phyloP scores from a whole-genome alignment of 495 filamentous ascomycete species.

The Apiosordaria backusii region DNA sequence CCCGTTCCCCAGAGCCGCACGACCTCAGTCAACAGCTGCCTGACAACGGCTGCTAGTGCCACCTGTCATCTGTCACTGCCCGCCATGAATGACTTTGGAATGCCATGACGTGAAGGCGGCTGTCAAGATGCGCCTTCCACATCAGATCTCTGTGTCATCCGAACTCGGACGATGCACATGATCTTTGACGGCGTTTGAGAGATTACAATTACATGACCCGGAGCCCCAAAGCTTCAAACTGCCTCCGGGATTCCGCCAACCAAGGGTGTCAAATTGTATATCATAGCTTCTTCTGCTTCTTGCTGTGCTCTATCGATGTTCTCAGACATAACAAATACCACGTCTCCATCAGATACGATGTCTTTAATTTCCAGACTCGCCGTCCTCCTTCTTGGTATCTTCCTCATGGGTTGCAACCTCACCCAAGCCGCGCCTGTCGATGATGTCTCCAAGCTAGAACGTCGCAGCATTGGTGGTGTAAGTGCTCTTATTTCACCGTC shows the following conservation, averaged over 20 bases:
- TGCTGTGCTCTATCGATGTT: too few species aligned
- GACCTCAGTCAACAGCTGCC: background rate
- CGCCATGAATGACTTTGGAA: background rate
- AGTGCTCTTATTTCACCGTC: background rate
- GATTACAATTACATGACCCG: background rate
- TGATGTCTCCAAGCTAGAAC: background rate
- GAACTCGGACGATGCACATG: background rate
- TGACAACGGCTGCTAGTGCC: background rate
- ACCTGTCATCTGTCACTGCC: background rate
- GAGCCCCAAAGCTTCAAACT: background rate
- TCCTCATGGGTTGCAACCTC: background rate
- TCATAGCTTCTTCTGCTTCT: background rate
- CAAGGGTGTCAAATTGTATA: background rate
- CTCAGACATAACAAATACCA: too few species aligned
- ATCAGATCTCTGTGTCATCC: background rate
- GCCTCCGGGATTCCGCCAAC: background rate
- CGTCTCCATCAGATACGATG: background rate
- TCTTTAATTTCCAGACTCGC: background rate
- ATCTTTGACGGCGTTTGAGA: background rate
- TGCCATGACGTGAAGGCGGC: constrained; percentile 1
- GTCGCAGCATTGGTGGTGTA: background rate
- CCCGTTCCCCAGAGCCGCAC: background rate
- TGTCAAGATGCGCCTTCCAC: constrained; percentile 13
- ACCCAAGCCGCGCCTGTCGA: background rate
- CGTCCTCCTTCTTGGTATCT: background rate